phyloP scores from a whole-genome alignment of 2,329 filamentous ascomycete genomes.

The Alternaria angustiovoidea region DNA sequence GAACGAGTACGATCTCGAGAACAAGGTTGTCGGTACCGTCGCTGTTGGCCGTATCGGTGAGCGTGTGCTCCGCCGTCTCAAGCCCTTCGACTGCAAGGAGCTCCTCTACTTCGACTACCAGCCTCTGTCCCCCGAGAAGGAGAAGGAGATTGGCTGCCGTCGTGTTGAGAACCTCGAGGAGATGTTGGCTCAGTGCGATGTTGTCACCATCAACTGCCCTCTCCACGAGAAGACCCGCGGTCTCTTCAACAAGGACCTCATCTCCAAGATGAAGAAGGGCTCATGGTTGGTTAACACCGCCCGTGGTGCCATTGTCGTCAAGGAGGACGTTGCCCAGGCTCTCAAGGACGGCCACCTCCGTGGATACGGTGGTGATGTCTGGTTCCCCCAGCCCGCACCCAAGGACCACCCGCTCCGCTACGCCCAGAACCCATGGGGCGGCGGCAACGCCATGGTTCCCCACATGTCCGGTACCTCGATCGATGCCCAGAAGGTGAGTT shows the following conservation, averaged over 20 bases:
- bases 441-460: constrained; percentile 97
- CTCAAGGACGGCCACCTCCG: constrained; percentile 90
- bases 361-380: constrained; percentile 88
- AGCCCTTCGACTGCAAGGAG: constrained; percentile 99
- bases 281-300: constrained; percentile 99
- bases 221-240: constrained; percentile 97
- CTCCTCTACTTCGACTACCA: constrained; percentile 99
- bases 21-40: constrained; percentile 97
- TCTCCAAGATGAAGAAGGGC: constrained; percentile 98
- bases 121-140: constrained; percentile 81
- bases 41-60: constrained; percentile 97
- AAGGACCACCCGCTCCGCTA: constrained; percentile 91
- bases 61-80: constrained; percentile 94
- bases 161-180: constrained; percentile 91
- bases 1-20: constrained; percentile 97
- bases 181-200: constrained; percentile 90
- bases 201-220: constrained; percentile 99
- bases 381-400: constrained; percentile 97
- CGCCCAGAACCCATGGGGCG: constrained; percentile 93
- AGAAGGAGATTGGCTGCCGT: constrained; percentile 95
- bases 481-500: constrained; percentile 78
- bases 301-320: constrained; percentile 97
- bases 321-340: constrained; percentile 96
- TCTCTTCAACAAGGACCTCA: constrained; percentile 98
- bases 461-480: constrained; percentile 99